A percentile compares a stretch with the other conserved stretches of the same genome.
Evolutionary conservation across 176 grass and related monocot species (phyloP).

Genomic region (Raddia guianensis): DNA sequence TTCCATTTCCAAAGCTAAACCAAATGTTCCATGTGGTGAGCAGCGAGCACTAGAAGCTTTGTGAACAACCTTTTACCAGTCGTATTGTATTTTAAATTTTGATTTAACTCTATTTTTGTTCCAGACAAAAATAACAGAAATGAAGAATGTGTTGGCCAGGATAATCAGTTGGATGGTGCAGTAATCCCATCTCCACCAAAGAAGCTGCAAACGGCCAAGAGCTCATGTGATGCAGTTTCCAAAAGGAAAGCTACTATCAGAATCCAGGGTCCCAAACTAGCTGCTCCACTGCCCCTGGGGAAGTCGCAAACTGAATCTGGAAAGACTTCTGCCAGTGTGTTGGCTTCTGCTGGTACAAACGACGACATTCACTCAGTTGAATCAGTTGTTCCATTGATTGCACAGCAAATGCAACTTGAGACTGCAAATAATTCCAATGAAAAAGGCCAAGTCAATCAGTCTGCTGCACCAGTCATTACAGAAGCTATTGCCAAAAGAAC

Average conservation of each 20-base stretch:
- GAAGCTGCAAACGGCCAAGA: constrained; percentile 45
- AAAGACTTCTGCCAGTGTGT: constrained; percentile 32
- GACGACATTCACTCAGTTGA: not conserved
- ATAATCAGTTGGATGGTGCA: constrained; percentile 34
- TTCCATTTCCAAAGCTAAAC: constrained; percentile 29
- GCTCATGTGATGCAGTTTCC: constrained; percentile 31
- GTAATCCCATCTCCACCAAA: constrained; percentile 47
- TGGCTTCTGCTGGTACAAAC: constrained; percentile 6
- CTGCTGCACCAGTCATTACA: constrained; percentile 8
- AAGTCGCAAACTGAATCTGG: constrained; percentile 28
- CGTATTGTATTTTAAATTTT: constrained; percentile 21
- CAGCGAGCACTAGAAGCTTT: constrained; percentile 31
- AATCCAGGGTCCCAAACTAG: constrained; percentile 40
- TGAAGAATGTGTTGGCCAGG: constrained; percentile 28
- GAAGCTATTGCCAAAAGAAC: constrained; percentile 25
- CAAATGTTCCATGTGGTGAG: constrained; percentile 33
- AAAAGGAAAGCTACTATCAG: constrained; percentile 34
- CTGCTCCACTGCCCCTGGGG: constrained; percentile 14
- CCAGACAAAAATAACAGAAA: constrained; percentile 44
- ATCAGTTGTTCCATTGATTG: constrained; percentile 10
- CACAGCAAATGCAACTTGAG: constrained; percentile 15
- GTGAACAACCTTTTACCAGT: constrained; percentile 13
- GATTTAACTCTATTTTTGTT: not conserved
- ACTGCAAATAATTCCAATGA: constrained; percentile 13
- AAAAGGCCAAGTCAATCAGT: constrained; percentile 12